Conservation (phyloP, 257 asterid species). For the Rhazya stricta region DNA sequence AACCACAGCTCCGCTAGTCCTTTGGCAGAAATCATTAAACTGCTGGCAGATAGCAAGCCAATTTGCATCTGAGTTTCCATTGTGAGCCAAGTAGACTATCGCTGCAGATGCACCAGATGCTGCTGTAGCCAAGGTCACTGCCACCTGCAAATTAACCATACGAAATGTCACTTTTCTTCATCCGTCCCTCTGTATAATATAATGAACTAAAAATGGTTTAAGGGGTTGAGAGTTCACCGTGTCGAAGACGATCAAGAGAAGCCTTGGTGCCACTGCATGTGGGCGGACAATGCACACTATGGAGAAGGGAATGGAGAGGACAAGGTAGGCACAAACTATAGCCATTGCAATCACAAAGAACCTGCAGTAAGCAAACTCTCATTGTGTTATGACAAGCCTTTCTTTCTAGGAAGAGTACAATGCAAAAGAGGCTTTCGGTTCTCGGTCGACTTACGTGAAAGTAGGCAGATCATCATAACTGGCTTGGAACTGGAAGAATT, state of each 20-base stretch:
- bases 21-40: slow-evolving; percentile 50
- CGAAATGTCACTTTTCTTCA: background rate
- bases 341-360: slow-evolving; percentile 61
- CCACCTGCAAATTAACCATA: slow-evolving; percentile 42
- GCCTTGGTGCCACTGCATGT: slow-evolving; percentile 30
- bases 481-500: slow-evolving; percentile 88
- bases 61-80: slow-evolving; percentile 53
- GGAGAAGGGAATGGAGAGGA: slow-evolving; percentile 68
- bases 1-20: slow-evolving; percentile 50
- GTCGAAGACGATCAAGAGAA: slow-evolving; percentile 38
- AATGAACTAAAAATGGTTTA: background rate
- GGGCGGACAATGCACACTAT: slow-evolving; percentile 50
- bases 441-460: slow-evolving; percentile 49
- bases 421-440: background rate
- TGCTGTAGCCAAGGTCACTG: slow-evolving; percentile 44
- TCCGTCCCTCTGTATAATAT: no score
- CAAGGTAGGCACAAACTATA: slow-evolving; percentile 52
- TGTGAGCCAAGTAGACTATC: slow-evolving; percentile 67
- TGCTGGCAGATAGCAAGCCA: slow-evolving; percentile 72
- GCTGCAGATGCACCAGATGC: slow-evolving; percentile 64
- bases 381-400: background rate
- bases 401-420: background rate
- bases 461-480: slow-evolving; percentile 76
- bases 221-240: slow-evolving; percentile 34
- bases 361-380: slow-evolving; percentile 28